Evolutionary conservation across 2,329 filamentous ascomycete species (phyloP), one percentile per base, ranked within the genome.

Genomic region (Talaromyces amestolkiae): DNA sequence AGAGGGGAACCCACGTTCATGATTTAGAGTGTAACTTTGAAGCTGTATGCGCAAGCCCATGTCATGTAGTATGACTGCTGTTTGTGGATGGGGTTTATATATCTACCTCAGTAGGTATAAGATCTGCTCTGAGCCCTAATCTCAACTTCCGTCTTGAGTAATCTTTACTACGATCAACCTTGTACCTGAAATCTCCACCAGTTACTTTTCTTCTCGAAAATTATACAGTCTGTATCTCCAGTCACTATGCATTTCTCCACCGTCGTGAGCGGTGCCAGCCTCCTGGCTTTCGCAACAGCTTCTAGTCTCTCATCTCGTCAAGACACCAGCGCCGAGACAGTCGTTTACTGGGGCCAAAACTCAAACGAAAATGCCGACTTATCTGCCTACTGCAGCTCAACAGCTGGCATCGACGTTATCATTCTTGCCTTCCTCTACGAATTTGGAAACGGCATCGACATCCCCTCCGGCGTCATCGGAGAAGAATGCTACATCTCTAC

Each of bases 371-470:
- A 54, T 59, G 54, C 43, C 37, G 61, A 66, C 45, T 33, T 66
- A 3, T 33, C 60, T 31, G 15, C 51, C 6, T 82, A 82, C 70
- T 82, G 80, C 67, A 76, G 72, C 9, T 68, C 74, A 0, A 71
- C 71, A 7, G 67, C 78, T 0, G 79, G 79, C 7, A 77, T 82
- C 58, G 78, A 82, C 66, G 75, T 82, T 33, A 70, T 83, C 22
- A 78, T 81, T 0, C 71, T 83, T 8, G 72, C 80, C 13, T 82
- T 82, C 67, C 66, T 83, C 5, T 81, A 79, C 69, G 65, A 74
- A 35, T 82, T 72, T 64, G 78, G 78, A 24, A 66, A 66, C 39
- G 65, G 65, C 5, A 56, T 60, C 27, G 53, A 54, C 31, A 66
- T 61, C 35, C 37, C 64, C 2, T 66, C 64, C 5, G 64, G 64